Evolutionary conservation across 225 moss, liverwort and hornwort species (phyloP).

Genomic region (Marchantia polymorpha): DNA sequence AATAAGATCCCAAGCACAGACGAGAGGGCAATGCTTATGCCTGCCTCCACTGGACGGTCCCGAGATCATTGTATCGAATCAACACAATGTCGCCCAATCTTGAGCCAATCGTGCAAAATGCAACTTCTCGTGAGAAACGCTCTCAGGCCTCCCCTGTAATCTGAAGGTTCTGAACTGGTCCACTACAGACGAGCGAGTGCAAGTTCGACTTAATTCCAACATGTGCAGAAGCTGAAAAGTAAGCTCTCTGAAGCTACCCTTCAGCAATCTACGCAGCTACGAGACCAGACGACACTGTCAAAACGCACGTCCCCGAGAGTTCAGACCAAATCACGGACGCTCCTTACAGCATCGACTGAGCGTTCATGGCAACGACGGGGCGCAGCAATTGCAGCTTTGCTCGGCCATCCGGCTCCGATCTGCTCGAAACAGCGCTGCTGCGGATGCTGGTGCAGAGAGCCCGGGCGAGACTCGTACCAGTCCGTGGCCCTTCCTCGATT

Average conservation of each 20-base stretch:
- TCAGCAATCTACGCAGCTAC: not conserved
- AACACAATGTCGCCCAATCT: slow-evolving; percentile 2
- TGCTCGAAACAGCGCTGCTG: not conserved
- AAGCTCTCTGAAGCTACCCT: not conserved
- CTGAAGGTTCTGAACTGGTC: not conserved
- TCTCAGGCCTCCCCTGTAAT: not conserved
- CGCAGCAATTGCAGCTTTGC: not conserved
- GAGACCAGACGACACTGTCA: not conserved
- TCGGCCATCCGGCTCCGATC: not conserved
- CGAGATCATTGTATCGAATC: slow-evolving; percentile 14
- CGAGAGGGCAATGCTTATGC: not conserved
- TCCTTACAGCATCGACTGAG: not conserved
- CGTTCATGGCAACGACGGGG: not conserved
- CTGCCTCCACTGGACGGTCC: slow-evolving; percentile 2
- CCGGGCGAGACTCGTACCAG: not conserved
- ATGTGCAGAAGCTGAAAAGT: not conserved
- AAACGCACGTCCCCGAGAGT: not conserved
- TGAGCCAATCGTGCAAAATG: not conserved
- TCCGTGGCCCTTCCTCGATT: not conserved
- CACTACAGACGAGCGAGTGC: not conserved
- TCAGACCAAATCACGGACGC: not conserved
- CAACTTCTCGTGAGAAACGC: not conserved
- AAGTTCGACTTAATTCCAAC: slow-evolving; percentile 1
- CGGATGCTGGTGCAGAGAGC: not conserved
- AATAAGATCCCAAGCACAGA: slow-evolving; percentile 9